phyloP scores from a whole-genome alignment of 2,329 filamentous ascomycete species.

The Furcasterigmium sp. region DNA sequence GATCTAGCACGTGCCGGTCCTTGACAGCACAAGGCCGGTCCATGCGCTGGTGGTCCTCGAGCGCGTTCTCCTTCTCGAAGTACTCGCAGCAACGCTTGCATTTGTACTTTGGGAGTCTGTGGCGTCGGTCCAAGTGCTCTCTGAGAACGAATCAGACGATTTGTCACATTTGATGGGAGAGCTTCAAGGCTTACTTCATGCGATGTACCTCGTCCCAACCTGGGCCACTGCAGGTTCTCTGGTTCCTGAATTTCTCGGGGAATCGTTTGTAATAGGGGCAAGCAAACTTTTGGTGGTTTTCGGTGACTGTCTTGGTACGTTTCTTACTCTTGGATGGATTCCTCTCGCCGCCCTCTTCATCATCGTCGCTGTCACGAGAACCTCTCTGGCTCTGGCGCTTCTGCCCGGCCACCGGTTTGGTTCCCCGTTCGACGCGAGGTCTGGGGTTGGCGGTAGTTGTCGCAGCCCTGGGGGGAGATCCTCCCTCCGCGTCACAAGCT shows the following conservation, averaged over 20 bases:
- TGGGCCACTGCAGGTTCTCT: constrained; percentile 27
- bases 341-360: not conserved
- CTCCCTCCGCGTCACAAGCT: not conserved
- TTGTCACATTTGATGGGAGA: not conserved
- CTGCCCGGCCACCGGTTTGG: not conserved
- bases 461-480: no score
- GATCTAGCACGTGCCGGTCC: constrained; percentile 15
- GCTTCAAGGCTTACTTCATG: constrained; percentile 22
- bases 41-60: constrained; percentile 24
- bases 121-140: constrained; percentile 32
- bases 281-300: constrained; percentile 16
- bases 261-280: constrained; percentile 36
- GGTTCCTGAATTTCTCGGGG: constrained; percentile 24
- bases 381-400: not conserved
- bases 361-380: not conserved
- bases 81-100: constrained; percentile 30
- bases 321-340: constrained; percentile 1
- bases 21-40: constrained; percentile 15
- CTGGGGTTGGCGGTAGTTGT: not conserved
- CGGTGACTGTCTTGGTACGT: constrained; percentile 3
- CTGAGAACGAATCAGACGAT: constrained; percentile 8
- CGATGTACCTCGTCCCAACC: constrained; percentile 32
- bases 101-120: constrained; percentile 21
- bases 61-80: constrained; percentile 24
- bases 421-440: not conserved